phyloP scores from a whole-genome alignment of 768 basidiomycete genomes.

The Rhizopogon vesiculosus region DNA sequence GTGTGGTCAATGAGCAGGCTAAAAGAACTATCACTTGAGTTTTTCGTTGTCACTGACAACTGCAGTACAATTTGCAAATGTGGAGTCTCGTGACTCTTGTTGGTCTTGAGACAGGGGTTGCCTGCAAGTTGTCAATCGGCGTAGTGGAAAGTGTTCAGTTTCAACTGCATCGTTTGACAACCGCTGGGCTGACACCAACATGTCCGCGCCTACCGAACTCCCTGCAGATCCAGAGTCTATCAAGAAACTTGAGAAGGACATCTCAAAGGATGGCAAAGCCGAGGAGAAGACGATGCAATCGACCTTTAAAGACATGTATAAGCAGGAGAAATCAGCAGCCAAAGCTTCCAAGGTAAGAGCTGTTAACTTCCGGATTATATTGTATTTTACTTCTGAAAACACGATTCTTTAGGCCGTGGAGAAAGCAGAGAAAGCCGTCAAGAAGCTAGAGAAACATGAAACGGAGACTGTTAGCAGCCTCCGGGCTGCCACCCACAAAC shows the following conservation, averaged over 20 bases:
- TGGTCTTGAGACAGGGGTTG: not conserved
- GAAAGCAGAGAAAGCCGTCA: slow-evolving; percentile 42
- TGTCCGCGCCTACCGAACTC: slow-evolving; percentile 15
- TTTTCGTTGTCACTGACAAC: not conserved
- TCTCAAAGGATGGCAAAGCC: slow-evolving; percentile 45
- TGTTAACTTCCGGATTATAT: not conserved
- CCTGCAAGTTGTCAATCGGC: too few species aligned
- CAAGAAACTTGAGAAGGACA: slow-evolving; percentile 39
- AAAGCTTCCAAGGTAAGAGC: slow-evolving; percentile 47
- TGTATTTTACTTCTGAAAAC: not conserved
- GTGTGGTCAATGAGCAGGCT: too few species aligned
- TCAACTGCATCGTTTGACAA: too few species aligned
- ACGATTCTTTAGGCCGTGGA: slow-evolving; percentile 29
- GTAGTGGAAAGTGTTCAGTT: too few species aligned
- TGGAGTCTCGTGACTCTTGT: not conserved
- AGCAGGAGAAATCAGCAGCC: slow-evolving; percentile 47
- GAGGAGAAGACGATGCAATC: slow-evolving; percentile 48
- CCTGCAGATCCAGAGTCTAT: slow-evolving; percentile 24
- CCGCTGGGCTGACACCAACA: slow-evolving; percentile 4
- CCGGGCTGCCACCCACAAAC: slow-evolving; percentile 48
- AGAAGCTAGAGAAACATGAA: slow-evolving; percentile 48
- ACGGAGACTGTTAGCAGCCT: slow-evolving; percentile 44
- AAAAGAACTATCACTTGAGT: too few species aligned
- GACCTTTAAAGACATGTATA: slow-evolving; percentile 48
- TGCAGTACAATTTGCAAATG: not conserved